phyloP scores from a whole-genome alignment of 768 basidiomycete species.

The Albatrellus ellisii region DNA sequence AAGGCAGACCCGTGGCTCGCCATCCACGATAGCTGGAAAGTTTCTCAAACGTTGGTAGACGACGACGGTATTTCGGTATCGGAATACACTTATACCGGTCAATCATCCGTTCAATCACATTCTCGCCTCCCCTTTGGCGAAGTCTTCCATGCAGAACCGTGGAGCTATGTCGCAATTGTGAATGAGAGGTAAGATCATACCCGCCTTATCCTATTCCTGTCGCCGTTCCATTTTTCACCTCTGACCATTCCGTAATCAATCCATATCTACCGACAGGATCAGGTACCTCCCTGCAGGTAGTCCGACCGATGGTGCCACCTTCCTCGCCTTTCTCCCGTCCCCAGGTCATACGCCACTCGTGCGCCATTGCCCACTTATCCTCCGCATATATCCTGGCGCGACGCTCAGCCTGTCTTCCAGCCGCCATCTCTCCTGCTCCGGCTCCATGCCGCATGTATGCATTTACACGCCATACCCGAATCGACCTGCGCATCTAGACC shows the following conservation, averaged over 20 bases:
- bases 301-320: slow-evolving; percentile 5
- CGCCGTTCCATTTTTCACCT: neutral
- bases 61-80: slow-evolving; percentile 13
- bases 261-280: too few relatives aligned
- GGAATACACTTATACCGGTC: neutral
- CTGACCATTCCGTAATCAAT: neutral
- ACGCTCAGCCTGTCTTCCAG: slow-evolving; percentile 7
- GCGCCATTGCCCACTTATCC: slow-evolving; percentile 11
- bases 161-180: slow-evolving; percentile 22
- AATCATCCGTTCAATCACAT: too few relatives aligned
- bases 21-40: slow-evolving; percentile 17
- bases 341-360: slow-evolving; percentile 8
- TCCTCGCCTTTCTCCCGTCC: slow-evolving; percentile 11
- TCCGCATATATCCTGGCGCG: slow-evolving; percentile 5
- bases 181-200: slow-evolving; percentile 10
- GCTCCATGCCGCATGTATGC: slow-evolving; percentile 4
- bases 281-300: slow-evolving; percentile 9
- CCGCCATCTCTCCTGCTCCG: slow-evolving; percentile 4
- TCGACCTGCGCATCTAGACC: slow-evolving; percentile 4
- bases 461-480: slow-evolving; percentile 11
- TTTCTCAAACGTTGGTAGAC: slow-evolving; percentile 6
- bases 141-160: slow-evolving; percentile 15
- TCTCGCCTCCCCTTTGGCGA: slow-evolving; percentile 6
- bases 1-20: slow-evolving; percentile 15
- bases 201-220: neutral